Conservation (phyloP, 2,329 filamentous ascomycete species). For the Colletotrichum filicis region DNA sequence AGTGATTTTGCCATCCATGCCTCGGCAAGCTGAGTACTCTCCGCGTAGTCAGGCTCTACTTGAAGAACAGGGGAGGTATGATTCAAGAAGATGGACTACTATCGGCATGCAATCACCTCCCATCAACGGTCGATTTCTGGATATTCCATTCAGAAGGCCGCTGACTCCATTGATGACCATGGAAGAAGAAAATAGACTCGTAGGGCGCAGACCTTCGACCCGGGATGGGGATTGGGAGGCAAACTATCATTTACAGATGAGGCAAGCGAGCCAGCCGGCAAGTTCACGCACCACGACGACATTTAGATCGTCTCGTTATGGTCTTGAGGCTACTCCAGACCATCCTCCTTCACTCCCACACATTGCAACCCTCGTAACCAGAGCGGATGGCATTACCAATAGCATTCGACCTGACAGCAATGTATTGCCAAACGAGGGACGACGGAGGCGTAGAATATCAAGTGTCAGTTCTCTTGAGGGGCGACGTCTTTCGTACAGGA, state of each 20-base stretch:
- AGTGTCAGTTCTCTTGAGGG: background rate
- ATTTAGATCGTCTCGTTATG: background rate
- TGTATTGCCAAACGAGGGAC: constrained; percentile 20
- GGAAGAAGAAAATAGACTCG: constrained; percentile 21
- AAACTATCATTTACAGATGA: background rate
- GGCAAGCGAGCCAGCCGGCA: background rate
- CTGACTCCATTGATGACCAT: constrained; percentile 24
- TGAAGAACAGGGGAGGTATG: background rate
- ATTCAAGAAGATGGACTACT: constrained; percentile 21
- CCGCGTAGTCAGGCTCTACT: background rate
- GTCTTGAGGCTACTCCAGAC: background rate
- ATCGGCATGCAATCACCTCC: constrained; percentile 21
- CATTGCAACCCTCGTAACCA: background rate
- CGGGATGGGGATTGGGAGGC: constrained; percentile 4
- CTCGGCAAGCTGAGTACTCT: background rate
- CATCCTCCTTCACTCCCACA: background rate
- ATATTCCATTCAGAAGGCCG: background rate
- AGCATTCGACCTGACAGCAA: constrained; percentile 7
- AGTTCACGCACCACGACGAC: background rate
- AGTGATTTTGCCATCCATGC: background rate
- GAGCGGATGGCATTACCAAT: background rate
- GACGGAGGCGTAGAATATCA: background rate
- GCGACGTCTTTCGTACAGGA: background rate
- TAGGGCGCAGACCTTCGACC: background rate
- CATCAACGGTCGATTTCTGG: background rate